phyloP scores from a whole-genome alignment of 176 grass and related monocot species.

The Urochloa ruziziensis region DNA sequence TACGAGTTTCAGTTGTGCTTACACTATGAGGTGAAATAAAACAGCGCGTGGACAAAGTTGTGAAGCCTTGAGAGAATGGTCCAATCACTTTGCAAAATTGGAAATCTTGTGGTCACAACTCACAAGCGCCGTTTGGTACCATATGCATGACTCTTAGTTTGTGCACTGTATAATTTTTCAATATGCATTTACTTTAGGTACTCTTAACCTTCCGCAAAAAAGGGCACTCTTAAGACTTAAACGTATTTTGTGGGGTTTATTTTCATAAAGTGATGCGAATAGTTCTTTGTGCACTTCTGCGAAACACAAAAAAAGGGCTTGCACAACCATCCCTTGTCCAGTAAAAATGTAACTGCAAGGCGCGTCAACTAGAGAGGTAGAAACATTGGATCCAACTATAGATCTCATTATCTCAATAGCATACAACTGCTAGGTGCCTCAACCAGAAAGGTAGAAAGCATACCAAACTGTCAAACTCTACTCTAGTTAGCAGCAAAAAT shows the following conservation, averaged over 20 bases:
- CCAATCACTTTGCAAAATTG: not conserved
- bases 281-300: not conserved
- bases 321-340: not conserved
- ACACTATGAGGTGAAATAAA: too few relatives aligned
- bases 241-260: too few relatives aligned
- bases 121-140: not conserved
- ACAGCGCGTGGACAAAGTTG: not conserved
- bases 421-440: too few relatives aligned
- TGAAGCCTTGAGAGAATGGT: not conserved
- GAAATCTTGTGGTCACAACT: not conserved
- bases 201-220: not conserved
- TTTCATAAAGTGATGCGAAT: not conserved
- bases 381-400: not conserved
- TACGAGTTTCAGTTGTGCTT: too few relatives aligned
- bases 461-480: not conserved
- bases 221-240: too few relatives aligned
- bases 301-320: not conserved
- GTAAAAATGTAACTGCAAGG: not conserved
- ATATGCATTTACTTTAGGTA: not conserved
- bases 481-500: conserved; percentile 15
- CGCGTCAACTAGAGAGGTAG: not conserved
- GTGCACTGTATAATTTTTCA: not conserved
- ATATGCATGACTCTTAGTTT: not conserved
- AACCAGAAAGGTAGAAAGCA: too few relatives aligned
- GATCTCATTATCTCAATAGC: not conserved